A percentile compares a stretch with the other conserved stretches of the same genome.
Conservation (phyloP, 495 filamentous ascomycete species). For the Penicillium paradoxum region DNA sequence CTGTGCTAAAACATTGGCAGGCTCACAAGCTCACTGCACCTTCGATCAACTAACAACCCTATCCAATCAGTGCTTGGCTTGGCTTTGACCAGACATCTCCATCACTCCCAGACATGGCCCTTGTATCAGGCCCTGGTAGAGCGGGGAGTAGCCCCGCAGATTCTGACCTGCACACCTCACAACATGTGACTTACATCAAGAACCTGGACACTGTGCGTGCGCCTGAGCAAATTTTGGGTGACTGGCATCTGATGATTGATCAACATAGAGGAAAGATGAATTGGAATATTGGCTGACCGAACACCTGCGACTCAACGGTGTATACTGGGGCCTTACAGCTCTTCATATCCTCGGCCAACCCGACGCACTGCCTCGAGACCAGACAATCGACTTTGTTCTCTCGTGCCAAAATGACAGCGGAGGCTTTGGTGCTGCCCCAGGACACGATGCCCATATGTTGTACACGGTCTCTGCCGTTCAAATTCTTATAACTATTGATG, state of each 20-base stretch:
- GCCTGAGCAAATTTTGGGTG: conserved; percentile 11
- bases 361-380: conserved; percentile 70
- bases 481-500: conserved; percentile 79
- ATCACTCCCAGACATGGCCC: conserved; percentile 42
- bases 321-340: conserved; percentile 93
- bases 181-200: conserved; percentile 91
- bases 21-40: neutral
- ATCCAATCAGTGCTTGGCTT: neutral
- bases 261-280: conserved; percentile 72
- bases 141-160: conserved; percentile 46
- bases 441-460: conserved; percentile 92
- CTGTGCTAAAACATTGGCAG: neutral
- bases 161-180: conserved; percentile 56
- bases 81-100: neutral
- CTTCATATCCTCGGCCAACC: conserved; percentile 79
- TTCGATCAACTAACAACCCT: conserved; percentile 1
- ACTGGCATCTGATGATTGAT: conserved; percentile 27
- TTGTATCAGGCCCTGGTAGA: conserved; percentile 58
- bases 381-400: conserved; percentile 85
- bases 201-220: conserved; percentile 75
- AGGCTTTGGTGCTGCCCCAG: conserved; percentile 89
- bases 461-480: conserved; percentile 93
- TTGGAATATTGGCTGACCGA: conserved; percentile 97
- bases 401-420: conserved; percentile 84
- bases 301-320: conserved; percentile 86